Evolutionary conservation across 306 rosid genomes (phyloP), one percentile per base, ranked within the genome.

Genomic region (Gastrolobium bilobum): DNA sequence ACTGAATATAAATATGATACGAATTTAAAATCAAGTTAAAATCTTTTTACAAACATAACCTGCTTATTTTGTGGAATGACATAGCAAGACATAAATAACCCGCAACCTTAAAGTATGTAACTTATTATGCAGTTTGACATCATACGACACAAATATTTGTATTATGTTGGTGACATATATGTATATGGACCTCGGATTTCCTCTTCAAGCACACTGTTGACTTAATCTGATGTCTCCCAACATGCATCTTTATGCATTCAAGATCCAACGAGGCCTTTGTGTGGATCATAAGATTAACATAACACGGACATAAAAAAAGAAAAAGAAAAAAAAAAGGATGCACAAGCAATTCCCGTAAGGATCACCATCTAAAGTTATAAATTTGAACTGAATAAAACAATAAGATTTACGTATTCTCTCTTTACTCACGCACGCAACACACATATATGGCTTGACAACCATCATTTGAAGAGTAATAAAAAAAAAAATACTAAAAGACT

Each of bases 231-330:
- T 77, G 68, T 68, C 34, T 61, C 60, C 51, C 51, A 65, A 47
- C 75, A 74, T 42, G 65, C 51, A 66, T 33, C 62, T 66, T 39
- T 34, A 67, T 48, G 68, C 44, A 48, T 74, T 59, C 92, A 94
- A 76, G 98, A 89, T 73, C 93, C 97, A 52, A 94, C 90, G 39
- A 94, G 94, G 65, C 98, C 98, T 86, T 88, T 94, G 85, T 88
- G 94, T 63, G 94, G 86, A 15, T 97, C 98, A 78, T 92, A 92
- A 2, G 94, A 68, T n/a, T 65, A 89, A n/a, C 84, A n/a, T n/a
- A n/a, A n/a, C 69, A 92, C 72, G 34, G 87, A 79, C 33, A 92
- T 2, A 86, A n/a, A n/a, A n/a, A n/a, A n/a, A n/a, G n/a, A n/a
- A n/a, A n/a, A n/a, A 20, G 0, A 20, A 20, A 20, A 20, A 20